These are phyloP conservation scores for Nicotiana benthamiana DNA, from an alignment of 257 asterid genomes.

Conservation along the genomic window DNA sequence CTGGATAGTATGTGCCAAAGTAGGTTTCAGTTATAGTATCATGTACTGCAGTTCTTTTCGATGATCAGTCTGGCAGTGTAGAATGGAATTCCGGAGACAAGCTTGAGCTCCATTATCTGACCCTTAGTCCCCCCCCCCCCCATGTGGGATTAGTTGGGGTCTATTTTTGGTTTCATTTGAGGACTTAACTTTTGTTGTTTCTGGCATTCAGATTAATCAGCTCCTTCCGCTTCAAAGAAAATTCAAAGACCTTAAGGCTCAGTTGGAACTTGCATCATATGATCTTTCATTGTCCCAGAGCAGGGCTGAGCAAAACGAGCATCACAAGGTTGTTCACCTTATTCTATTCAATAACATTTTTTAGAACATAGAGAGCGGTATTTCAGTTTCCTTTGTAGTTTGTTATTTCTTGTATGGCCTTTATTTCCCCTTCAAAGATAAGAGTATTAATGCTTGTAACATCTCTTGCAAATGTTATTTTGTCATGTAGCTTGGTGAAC, in stretches of 20 bases:
- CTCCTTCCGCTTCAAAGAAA: constrained; percentile 84
- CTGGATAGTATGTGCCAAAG: background rate
- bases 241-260: constrained; percentile 73
- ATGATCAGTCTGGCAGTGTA: background rate
- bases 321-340: constrained; percentile 68
- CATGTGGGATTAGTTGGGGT: background rate
- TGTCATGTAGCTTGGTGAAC: constrained; percentile 65
- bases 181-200: background rate
- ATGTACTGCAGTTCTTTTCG: background rate
- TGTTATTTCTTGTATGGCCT: background rate
- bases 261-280: constrained; percentile 81
- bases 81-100: background rate
- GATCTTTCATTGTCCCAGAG: constrained; percentile 77
- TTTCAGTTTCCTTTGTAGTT: background rate
- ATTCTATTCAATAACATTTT: background rate
- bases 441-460: background rate
- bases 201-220: constrained; percentile 55
- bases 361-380: background rate
- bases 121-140: too few relatives aligned
- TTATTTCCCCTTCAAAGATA: background rate
- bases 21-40: background rate
- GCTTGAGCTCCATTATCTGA: background rate
- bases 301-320: constrained; percentile 93
- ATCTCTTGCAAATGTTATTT: background rate
- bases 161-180: background rate